phyloP scores from a whole-genome alignment of 2,329 filamentous ascomycete genomes.

The Phoma sp. region DNA sequence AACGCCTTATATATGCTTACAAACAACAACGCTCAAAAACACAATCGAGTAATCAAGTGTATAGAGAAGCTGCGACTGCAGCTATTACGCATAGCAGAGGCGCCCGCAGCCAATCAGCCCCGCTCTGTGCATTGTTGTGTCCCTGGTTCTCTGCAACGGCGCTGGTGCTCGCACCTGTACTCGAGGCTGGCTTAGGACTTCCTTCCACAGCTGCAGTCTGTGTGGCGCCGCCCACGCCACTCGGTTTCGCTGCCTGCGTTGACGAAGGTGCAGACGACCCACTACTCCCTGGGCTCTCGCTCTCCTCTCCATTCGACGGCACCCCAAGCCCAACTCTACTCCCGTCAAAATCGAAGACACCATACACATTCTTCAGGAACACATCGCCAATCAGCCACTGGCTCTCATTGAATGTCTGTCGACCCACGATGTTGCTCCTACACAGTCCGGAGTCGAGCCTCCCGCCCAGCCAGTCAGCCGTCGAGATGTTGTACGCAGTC shows the following conservation, averaged over 20 bases:
- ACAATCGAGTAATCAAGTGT: slow-evolving; percentile 1
- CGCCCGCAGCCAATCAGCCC: neutral
- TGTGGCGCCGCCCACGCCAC: neutral
- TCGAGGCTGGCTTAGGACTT: neutral
- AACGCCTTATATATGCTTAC: neutral
- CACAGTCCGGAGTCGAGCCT: slow-evolving; percentile 49
- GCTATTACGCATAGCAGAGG: neutral
- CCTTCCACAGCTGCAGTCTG: slow-evolving; percentile 6
- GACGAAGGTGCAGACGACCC: slow-evolving; percentile 6
- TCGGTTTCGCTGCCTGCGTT: neutral
- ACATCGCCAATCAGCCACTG: slow-evolving; percentile 84
- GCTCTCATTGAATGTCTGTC: slow-evolving; percentile 65
- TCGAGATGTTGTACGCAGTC: slow-evolving; percentile 68
- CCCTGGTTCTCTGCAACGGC: slow-evolving; percentile 6
- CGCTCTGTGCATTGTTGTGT: slow-evolving; percentile 7
- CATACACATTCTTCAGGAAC: slow-evolving; percentile 89
- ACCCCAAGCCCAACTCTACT: slow-evolving; percentile 62
- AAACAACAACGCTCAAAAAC: neutral
- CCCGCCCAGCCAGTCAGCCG: slow-evolving; percentile 73
- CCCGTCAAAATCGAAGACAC: slow-evolving; percentile 79
- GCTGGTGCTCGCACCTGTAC: slow-evolving; percentile 3
- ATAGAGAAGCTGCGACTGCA: neutral
- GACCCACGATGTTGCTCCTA: slow-evolving; percentile 75
- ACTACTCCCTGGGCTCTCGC: slow-evolving; percentile 7
- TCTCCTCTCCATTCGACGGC: slow-evolving; percentile 19